Conservation (phyloP, 1,139 yeast species). For the Blastobotrys raffinosifermentans region DNA sequence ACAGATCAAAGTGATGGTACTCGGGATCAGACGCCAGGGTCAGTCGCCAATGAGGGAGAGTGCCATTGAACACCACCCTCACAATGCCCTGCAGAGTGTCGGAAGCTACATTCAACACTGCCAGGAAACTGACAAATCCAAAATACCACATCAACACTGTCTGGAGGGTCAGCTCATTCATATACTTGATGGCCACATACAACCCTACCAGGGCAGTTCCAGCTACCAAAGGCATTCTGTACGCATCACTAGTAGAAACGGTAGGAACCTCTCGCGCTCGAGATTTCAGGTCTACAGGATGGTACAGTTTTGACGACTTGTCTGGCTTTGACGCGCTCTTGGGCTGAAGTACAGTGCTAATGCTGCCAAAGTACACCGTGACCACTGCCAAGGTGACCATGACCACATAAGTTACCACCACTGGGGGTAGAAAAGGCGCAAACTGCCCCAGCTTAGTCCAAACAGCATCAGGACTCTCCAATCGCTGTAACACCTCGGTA, state of each 20-base stretch:
- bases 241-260: slow-evolving; percentile 28
- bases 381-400: slow-evolving; percentile 9
- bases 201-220: slow-evolving; percentile 35
- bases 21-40: slow-evolving; percentile 32
- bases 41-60: slow-evolving; percentile 29
- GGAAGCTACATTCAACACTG: slow-evolving; percentile 27
- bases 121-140: slow-evolving; percentile 23
- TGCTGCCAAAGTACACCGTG: slow-evolving; percentile 38
- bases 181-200: slow-evolving; percentile 35
- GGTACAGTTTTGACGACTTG: slow-evolving; percentile 38
- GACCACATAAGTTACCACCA: slow-evolving; percentile 6
- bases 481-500: background rate
- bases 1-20: slow-evolving; percentile 23
- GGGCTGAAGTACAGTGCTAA: slow-evolving; percentile 42
- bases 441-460: background rate
- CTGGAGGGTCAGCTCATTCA: slow-evolving; percentile 30
- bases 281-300: slow-evolving; percentile 43
- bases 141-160: slow-evolving; percentile 34
- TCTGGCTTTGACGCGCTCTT: slow-evolving; percentile 41
- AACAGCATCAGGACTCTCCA: background rate
- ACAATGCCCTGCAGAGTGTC: slow-evolving; percentile 23
- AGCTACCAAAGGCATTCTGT: slow-evolving; percentile 40
- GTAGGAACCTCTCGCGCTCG: slow-evolving; percentile 6
- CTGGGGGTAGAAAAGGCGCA: slow-evolving; percentile 1
- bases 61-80: slow-evolving; percentile 23